Evolutionary conservation across 106 monocot species (phyloP).

Genomic region (Gastrodia elata): DNA sequence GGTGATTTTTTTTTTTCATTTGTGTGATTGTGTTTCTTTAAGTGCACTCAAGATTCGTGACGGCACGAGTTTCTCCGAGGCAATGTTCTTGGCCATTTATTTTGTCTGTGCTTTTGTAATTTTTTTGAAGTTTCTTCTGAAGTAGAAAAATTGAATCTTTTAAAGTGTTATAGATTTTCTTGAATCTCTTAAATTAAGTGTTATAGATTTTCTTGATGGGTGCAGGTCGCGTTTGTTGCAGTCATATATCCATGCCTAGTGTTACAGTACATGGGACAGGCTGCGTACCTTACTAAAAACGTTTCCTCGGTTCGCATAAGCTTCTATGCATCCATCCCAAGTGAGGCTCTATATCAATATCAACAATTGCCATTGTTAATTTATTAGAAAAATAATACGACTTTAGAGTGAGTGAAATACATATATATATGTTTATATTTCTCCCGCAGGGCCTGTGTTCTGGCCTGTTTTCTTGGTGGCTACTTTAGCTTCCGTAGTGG

Average conservation of each 20-base stretch:
- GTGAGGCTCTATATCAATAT: conserved; percentile 15
- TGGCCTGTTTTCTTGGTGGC: conserved; percentile 79
- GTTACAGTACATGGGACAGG: conserved; percentile 58
- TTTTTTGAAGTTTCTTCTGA: too few species aligned
- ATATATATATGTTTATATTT: conserved; percentile 1
- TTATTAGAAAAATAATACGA: not conserved
- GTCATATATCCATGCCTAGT: conserved; percentile 43
- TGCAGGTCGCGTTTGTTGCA: conserved; percentile 39
- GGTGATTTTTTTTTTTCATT: too few species aligned
- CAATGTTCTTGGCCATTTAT: too few species aligned
- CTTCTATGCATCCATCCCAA: conserved; percentile 51
- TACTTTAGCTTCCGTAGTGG: conserved; percentile 76
- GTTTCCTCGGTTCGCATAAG: conserved; percentile 9
- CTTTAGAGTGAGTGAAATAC: too few species aligned
- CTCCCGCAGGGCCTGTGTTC: conserved; percentile 58
- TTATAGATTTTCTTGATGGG: not conserved
- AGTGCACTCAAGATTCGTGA: too few species aligned
- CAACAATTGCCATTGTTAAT: not conserved
- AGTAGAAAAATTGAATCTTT: too few species aligned
- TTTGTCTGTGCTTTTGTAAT: too few species aligned
- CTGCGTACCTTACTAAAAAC: conserved; percentile 46
- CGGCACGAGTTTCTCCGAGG: too few species aligned
- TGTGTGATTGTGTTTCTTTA: too few species aligned
- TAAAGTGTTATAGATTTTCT: too few species aligned
- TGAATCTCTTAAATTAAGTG: too few species aligned